Base-by-base conservation (phyloP, 345 rosid genomes). In the Dipteronia sinensis region DNA sequence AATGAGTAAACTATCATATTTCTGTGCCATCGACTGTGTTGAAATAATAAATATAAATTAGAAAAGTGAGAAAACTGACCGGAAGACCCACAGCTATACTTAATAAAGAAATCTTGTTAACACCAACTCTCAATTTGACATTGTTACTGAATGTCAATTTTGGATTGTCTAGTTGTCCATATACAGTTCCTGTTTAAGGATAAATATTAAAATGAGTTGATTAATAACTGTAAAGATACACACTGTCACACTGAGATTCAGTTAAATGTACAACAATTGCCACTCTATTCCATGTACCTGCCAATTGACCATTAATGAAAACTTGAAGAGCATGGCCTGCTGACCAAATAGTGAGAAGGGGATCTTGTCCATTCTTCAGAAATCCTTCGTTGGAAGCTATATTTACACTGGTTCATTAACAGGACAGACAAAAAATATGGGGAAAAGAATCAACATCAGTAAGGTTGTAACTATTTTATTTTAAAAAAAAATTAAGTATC, bases 271-370 rank as follows among this genome's bases (percentile, higher is more conserved):
- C 27, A n/a, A 17, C 20, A 19, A 17, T 22, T 12, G 22, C 15
- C 56, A 27, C 20, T 53, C 31, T 15, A 40, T 19, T 74, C 63
- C 56, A 62, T 53, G 10, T 80, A 94, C 98, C 97, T 67, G 88
- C 15, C 82, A 90, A 91, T 84, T 91, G 89, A 19, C 95, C 98
- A 69, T 93, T 93, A 83, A 95, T 75, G 73, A 89, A 93, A 65
- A 92, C 92, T 75, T 86, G 88, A 76, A 91, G 80, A 34, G 85
- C 94, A 83, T 91, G 98, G 13, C 99, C 99, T 22, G 98, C 99
- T 42, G 99, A 93, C 80, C 61, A 47, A 73, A 83, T 73, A 0
- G 84, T 89, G 67, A 95, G 96, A 65, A 87, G 77, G 53, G 98
- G 98, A 74, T 61, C 62, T 69, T 90, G 87, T 71, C 97, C 98